Evolutionary conservation across 139 green algal species (phyloP).

Genomic region (Micractinium conductrix): DNA sequence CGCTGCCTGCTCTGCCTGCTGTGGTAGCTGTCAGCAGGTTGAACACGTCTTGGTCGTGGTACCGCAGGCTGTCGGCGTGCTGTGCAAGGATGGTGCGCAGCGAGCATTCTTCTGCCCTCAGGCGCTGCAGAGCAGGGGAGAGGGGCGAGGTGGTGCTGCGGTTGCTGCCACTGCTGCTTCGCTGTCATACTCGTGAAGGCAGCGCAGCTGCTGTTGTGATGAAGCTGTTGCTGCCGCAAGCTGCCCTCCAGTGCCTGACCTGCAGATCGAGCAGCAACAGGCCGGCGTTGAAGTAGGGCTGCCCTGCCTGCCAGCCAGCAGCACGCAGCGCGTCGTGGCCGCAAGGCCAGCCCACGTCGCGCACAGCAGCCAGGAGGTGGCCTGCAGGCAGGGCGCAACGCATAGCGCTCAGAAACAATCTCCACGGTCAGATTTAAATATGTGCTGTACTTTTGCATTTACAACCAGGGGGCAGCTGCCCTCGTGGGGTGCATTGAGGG

Average conservation of each 20-base stretch:
- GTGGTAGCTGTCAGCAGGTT: slow-evolving; percentile 2
- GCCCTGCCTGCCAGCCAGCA: background rate
- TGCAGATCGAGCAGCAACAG: slow-evolving; percentile 13
- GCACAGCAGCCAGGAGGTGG: slow-evolving; percentile 2
- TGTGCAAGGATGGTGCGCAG: background rate
- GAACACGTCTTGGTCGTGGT: slow-evolving; percentile 22
- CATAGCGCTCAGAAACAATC: too few species aligned
- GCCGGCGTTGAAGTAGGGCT: slow-evolving; percentile 23
- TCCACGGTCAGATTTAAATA: too few species aligned
- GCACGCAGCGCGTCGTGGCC: background rate
- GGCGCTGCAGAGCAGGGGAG: background rate
- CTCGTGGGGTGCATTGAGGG: too few species aligned
- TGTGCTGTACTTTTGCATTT: too few species aligned
- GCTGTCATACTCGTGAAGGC: background rate
- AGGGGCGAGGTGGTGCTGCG: background rate
- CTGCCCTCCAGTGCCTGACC: background rate
- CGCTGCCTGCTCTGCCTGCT: background rate
- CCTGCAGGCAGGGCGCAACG: background rate
- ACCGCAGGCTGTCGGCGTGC: background rate
- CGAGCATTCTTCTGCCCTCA: background rate
- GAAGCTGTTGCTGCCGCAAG: background rate
- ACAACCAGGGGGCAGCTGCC: too few species aligned
- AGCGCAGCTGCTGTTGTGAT: background rate
- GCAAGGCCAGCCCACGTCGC: slow-evolving; percentile 2
- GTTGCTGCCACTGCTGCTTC: background rate